phyloP scores from a whole-genome alignment of 176 grass and related monocot species.

The Tuctoria greenei region DNA sequence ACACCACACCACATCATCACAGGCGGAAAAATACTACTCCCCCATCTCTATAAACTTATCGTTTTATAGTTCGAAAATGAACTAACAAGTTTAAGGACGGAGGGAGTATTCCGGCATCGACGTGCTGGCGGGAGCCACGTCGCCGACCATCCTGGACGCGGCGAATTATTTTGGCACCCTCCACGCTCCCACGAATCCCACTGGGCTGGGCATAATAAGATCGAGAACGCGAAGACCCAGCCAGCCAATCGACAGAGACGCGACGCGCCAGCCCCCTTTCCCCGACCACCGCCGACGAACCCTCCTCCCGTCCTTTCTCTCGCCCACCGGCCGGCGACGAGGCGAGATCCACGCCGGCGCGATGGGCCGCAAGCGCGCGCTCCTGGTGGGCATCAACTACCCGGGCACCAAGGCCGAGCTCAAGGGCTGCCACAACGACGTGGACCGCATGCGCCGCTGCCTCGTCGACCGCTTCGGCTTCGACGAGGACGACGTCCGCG shows the following conservation, averaged over 20 bases:
- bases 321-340: conserved; percentile 14
- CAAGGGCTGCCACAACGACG: conserved; percentile 93
- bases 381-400: conserved; percentile 88
- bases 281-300: conserved; percentile 36
- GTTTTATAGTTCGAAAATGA: too few relatives aligned
- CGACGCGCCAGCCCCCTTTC: not conserved
- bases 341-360: conserved; percentile 23
- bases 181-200: conserved; percentile 17
- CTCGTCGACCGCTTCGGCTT: conserved; percentile 75
- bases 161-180: not conserved
- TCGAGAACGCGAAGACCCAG: conserved; percentile 18
- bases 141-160: not conserved
- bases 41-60: too few relatives aligned
- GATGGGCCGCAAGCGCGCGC: conserved; percentile 45
- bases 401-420: conserved; percentile 91
- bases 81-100: too few relatives aligned
- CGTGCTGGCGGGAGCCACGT: not conserved
- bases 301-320: conserved; percentile 18
- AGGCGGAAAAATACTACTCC: too few relatives aligned
- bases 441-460: conserved; percentile 70
- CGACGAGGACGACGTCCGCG: conserved; percentile 55
- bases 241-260: conserved; percentile 6
- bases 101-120: too few relatives aligned
- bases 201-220: too few relatives aligned
- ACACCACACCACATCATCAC: too few relatives aligned